Conservation (phyloP, 495 filamentous ascomycete species). For the Astrothelium subdiscretum region DNA sequence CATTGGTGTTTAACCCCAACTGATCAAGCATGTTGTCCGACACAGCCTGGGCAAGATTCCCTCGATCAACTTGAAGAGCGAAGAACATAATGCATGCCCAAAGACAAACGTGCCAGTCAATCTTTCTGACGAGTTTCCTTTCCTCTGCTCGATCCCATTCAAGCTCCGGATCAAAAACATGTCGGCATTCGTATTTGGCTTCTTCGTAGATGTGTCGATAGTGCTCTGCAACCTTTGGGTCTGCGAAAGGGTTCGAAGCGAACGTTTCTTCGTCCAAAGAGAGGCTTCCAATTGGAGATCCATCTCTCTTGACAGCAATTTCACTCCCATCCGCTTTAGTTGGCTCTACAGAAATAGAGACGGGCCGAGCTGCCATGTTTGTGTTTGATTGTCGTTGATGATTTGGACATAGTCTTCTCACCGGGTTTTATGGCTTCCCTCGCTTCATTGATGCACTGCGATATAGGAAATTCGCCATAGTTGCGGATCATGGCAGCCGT, state of each 20-base stretch:
- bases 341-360: background rate
- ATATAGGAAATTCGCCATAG: background rate
- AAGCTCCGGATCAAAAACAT: slow-evolving; percentile 42
- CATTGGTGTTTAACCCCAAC: slow-evolving; percentile 36
- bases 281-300: background rate
- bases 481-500: background rate
- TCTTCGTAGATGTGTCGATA: slow-evolving; percentile 24
- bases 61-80: slow-evolving; percentile 32
- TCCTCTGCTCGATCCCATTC: slow-evolving; percentile 40
- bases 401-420: background rate
- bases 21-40: slow-evolving; percentile 27
- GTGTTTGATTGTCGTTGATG: background rate
- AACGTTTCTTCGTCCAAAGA: background rate
- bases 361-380: background rate
- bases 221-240: slow-evolving; percentile 6
- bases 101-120: slow-evolving; percentile 20
- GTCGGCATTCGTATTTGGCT: slow-evolving; percentile 40
- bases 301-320: background rate
- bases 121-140: slow-evolving; percentile 35
- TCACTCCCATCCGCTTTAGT: background rate
- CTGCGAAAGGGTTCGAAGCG: background rate
- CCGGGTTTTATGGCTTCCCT: background rate
- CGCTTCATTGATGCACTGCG: background rate
- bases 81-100: slow-evolving; percentile 38
- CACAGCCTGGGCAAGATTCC: slow-evolving; percentile 8